These are phyloP conservation scores for Rhododendron mucronatum DNA, from an alignment of 148 eudicot species.

Conservation along the genomic window DNA sequence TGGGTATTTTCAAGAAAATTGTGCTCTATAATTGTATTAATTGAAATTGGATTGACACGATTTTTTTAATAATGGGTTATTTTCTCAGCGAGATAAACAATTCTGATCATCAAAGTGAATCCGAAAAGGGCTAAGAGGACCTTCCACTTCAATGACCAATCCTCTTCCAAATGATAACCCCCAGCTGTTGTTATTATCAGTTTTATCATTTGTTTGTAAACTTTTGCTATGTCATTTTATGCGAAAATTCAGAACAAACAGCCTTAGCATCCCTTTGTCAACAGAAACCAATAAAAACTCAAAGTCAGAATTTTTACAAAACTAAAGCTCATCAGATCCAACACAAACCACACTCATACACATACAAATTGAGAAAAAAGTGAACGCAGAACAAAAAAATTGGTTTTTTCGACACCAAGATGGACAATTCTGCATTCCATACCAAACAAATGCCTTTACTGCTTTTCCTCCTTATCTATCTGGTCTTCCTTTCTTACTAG, in stretches of 20 bases:
- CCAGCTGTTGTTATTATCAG: background rate
- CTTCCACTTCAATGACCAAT: background rate
- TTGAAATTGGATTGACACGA: too few species aligned
- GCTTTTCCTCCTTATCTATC: slow-evolving; percentile 29
- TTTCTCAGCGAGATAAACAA: background rate
- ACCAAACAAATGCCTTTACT: background rate
- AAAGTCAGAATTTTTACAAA: slow-evolving; percentile 15
- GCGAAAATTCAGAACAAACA: background rate
- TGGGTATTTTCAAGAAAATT: background rate
- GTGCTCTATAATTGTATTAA: background rate
- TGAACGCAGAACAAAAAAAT: background rate
- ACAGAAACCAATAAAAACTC: slow-evolving; percentile 1
- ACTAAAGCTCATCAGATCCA: slow-evolving; percentile 11
- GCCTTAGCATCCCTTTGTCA: slow-evolving; percentile 1
- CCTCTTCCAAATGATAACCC: background rate
- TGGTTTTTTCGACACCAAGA: background rate
- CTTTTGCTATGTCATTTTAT: background rate
- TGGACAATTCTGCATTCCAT: slow-evolving; percentile 1
- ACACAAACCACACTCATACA: background rate
- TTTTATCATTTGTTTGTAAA: background rate
- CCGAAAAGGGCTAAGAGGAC: background rate
- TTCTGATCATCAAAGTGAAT: background rate
- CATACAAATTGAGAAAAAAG: background rate
- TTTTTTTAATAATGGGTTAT: background rate
- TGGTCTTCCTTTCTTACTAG: slow-evolving; percentile 47